Evolutionary conservation across 1,284 basidiomycete species (phyloP).

Genomic region (Apiotrichum montevideense): DNA sequence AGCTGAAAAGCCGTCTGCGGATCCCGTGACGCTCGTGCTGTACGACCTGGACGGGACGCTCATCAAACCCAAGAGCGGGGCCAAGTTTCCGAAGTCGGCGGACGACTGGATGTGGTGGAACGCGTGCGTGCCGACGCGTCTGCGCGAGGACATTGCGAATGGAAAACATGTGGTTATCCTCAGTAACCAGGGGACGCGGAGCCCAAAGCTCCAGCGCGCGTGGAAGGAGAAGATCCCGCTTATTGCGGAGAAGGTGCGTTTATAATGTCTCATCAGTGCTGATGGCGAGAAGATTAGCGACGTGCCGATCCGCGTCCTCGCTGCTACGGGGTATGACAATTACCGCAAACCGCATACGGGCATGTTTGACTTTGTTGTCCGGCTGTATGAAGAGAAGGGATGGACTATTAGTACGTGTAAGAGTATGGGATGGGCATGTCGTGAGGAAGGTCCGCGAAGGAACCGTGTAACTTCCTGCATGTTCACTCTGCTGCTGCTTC

Average conservation of each 20-base stretch:
- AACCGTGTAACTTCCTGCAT: too few relatives aligned
- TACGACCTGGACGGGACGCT: slow-evolving; percentile 86
- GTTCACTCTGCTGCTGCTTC: too few relatives aligned
- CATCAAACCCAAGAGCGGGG: slow-evolving; percentile 59
- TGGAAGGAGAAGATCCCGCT: slow-evolving; percentile 71
- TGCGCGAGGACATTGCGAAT: slow-evolving; percentile 57
- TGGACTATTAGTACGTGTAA: slow-evolving; percentile 58
- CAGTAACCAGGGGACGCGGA: slow-evolving; percentile 55
- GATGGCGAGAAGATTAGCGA: slow-evolving; percentile 8
- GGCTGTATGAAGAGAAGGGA: slow-evolving; percentile 56
- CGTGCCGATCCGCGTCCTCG: slow-evolving; percentile 72
- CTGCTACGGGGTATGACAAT: slow-evolving; percentile 58
- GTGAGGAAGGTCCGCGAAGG: too few relatives aligned
- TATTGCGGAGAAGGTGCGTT: slow-evolving; percentile 61
- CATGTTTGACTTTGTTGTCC: slow-evolving; percentile 71
- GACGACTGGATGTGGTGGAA: slow-evolving; percentile 74
- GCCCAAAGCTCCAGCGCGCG: slow-evolving; percentile 49
- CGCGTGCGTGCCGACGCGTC: slow-evolving; percentile 56
- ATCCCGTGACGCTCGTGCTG: slow-evolving; percentile 58
- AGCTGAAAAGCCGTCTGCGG: neutral
- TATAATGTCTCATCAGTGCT: neutral
- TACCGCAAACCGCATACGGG: slow-evolving; percentile 85
- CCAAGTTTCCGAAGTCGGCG: slow-evolving; percentile 49
- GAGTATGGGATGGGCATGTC: too few relatives aligned
- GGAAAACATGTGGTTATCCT: slow-evolving; percentile 75